Conservation (phyloP, 129 eudicot species). For the Tagetes erecta region DNA sequence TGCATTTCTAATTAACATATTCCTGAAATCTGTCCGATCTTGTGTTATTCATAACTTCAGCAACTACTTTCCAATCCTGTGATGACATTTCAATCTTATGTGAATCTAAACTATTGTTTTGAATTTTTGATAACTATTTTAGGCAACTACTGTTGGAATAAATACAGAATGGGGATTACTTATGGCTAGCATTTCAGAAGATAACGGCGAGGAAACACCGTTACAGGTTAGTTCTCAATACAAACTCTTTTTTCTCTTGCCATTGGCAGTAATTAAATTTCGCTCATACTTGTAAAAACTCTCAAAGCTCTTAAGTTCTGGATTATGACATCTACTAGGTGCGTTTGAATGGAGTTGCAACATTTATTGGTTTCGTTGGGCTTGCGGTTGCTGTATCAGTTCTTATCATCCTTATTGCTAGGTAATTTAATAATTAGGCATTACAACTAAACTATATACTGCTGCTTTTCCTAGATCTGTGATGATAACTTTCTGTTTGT, state of each 20-base stretch:
- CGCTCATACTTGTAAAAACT: not conserved
- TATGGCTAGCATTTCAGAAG: slow-evolving; percentile 98
- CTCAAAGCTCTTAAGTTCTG: not conserved
- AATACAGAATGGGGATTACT: slow-evolving; percentile 98
- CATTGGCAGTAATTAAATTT: not conserved
- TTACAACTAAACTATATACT: not conserved
- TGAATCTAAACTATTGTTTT: not conserved
- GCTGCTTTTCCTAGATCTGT: not conserved
- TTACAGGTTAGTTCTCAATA: slow-evolving; percentile 60
- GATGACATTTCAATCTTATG: not conserved
- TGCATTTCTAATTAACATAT: not conserved
- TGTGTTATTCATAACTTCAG: not conserved
- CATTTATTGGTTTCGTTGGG: slow-evolving; percentile 89
- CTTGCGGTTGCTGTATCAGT: slow-evolving; percentile 76
- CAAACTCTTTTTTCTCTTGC: not conserved
- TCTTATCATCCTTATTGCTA: slow-evolving; percentile 62
- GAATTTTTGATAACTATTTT: slow-evolving; percentile 13
- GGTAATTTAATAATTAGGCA: slow-evolving; percentile 42
- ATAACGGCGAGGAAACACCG: slow-evolving; percentile 97
- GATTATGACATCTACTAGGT: slow-evolving; percentile 46
- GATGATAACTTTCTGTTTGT: slow-evolving; percentile 3
- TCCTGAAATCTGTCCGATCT: not conserved
- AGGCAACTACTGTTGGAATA: slow-evolving; percentile 95
- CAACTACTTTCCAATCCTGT: not conserved
- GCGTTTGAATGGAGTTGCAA: slow-evolving; percentile 91